A percentile compares a stretch with the other conserved stretches of the same genome.
phyloP scores from a whole-genome alignment of 345 rosid genomes.

The Durio zibethinus region DNA sequence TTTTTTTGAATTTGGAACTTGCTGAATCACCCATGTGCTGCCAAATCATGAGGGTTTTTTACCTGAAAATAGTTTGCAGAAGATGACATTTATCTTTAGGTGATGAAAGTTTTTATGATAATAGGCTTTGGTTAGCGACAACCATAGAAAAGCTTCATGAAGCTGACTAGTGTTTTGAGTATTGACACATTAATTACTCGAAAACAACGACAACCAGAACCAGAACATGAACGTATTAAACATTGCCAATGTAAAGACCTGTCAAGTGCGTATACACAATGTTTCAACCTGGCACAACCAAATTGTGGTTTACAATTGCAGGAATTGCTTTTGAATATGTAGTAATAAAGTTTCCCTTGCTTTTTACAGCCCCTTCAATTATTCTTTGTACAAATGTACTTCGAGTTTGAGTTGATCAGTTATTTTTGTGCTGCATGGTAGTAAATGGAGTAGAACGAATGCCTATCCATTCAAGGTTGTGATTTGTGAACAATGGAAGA shows the following conservation, averaged over 20 bases:
- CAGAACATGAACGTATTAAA: neutral
- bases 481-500: neutral
- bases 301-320: no score
- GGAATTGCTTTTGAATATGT: neutral
- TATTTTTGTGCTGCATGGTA: no score
- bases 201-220: no score
- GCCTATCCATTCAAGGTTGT: neutral
- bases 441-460: no score
- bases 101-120: neutral
- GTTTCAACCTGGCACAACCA: no score
- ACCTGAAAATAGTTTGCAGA: neutral
- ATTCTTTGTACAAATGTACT: neutral
- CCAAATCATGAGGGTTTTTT: neutral
- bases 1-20: neutral
- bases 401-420: neutral
- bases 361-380: neutral
- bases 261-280: no score
- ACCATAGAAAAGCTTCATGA: neutral
- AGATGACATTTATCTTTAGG: no score
- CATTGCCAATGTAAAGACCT: neutral
- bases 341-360: neutral
- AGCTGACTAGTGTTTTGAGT: neutral
- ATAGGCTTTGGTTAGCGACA: neutral
- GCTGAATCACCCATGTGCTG: neutral
- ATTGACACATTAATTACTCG: neutral